Base-by-base conservation (phyloP, 78 protist species). In the Fonticula alba region DNA sequence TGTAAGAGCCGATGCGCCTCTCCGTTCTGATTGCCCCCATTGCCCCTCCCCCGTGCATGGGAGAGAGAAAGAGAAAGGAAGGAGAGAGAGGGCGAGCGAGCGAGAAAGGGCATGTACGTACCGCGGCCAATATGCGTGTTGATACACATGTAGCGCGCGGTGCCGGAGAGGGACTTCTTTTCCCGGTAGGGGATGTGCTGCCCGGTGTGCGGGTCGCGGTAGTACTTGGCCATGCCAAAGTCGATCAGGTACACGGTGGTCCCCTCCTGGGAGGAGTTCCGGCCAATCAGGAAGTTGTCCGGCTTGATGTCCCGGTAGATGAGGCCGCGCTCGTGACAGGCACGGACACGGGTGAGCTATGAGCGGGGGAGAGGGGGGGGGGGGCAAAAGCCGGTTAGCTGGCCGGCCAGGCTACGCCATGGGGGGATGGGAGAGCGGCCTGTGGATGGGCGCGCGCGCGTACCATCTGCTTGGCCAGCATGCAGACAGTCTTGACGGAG, bases 171-270 rank as follows among this genome's bases (percentile, higher is more conserved):
- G 59, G 72, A 77, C 76, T 84, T 88, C 71, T 85, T 69, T 53
- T 89, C 94, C 26, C 86, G 69, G 62, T 83, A 89, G 5, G 90
- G 90, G 35, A 90, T 90, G 76, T 90, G 95, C 68, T 72, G 82
- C 35, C 76, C 91, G 0, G 95, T 84, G 57, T 69, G 66, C 46
- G 91, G 84, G 62, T 91, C 95, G 40, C 85, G 69, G 73, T 87
- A 94, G 62, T 89, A 66, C 78, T 94, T 94, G 53, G 94, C 93
- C 49, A 95, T 75, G 24, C 98, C 98, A 69, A 94, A 91, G 67
- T 94, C 98, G 63, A 87, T 85, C 33, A 80, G 33, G 71, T 80
- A 81, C 46, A 82, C 80, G 20, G 59, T 3, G 5, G 27, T 7
- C 9, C 54, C 2, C 17, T 38, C 69, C 47, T 40, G 76, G 41